These are phyloP conservation scores for Ogataea nitratoaversa DNA, from an alignment of 805 yeast genomes.

Conservation along the genomic window DNA sequence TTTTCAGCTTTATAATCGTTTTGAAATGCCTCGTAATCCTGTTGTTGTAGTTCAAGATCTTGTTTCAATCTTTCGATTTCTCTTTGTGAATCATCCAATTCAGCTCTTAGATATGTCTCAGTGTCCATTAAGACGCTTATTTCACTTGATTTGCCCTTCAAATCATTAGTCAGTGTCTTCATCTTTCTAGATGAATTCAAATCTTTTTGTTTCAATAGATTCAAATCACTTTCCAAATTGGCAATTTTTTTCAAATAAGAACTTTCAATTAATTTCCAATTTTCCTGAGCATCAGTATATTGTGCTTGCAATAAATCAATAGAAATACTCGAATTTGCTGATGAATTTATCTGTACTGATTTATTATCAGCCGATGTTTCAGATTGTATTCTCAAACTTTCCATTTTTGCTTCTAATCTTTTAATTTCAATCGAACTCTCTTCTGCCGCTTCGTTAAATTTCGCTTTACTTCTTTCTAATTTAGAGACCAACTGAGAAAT, in stretches of 20 bases:
- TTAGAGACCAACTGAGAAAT: constrained; percentile 26
- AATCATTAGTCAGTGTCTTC: constrained; percentile 32
- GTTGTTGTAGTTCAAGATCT: constrained; percentile 14
- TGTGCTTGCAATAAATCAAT: constrained; percentile 59
- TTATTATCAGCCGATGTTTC: constrained; percentile 38
- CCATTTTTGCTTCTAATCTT: constrained; percentile 66
- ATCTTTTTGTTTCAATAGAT: constrained; percentile 31
- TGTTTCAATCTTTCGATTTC: constrained; percentile 16
- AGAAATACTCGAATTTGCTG: constrained; percentile 11
- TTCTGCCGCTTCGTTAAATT: constrained; percentile 23
- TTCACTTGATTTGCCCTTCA: constrained; percentile 30
- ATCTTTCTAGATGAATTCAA: constrained; percentile 24
- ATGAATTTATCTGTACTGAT: constrained; percentile 1
- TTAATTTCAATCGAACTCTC: constrained; percentile 43
- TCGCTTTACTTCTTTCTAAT: constrained; percentile 25
- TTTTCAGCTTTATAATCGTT: constrained; percentile 28
- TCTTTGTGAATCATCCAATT: constrained; percentile 15
- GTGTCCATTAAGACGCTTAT: constrained; percentile 23
- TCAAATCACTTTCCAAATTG: constrained; percentile 41
- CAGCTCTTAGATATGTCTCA: constrained; percentile 17
- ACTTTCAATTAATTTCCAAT: constrained; percentile 80
- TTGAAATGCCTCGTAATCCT: constrained; percentile 26
- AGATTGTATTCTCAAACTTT: constrained; percentile 56
- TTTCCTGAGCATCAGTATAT: constrained; percentile 70
- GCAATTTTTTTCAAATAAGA: constrained; percentile 48